Evolutionary conservation across 2,329 filamentous ascomycete species (phyloP).

Genomic region (Venturia asperata): DNA sequence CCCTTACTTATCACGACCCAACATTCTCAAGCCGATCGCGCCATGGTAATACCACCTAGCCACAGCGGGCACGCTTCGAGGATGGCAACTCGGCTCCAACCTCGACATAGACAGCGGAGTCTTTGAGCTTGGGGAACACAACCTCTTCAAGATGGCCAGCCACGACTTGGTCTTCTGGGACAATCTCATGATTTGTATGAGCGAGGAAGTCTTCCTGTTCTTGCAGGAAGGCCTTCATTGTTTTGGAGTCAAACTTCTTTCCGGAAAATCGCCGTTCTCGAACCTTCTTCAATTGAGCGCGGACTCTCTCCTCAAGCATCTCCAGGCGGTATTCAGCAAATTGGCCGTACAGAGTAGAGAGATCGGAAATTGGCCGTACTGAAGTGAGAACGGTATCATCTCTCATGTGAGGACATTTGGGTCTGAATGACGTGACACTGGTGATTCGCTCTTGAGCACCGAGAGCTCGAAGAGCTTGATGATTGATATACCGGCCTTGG

Average conservation of each 20-base stretch:
- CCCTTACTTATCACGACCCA: background rate
- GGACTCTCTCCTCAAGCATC: conserved; percentile 50
- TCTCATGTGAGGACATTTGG: conserved; percentile 45
- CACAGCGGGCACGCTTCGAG: conserved; percentile 1
- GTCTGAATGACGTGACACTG: conserved; percentile 60
- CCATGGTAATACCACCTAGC: background rate
- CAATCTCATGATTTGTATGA: conserved; percentile 32
- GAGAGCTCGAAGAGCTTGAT: conserved; percentile 53
- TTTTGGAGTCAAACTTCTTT: conserved; percentile 30
- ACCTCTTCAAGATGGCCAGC: conserved; percentile 27
- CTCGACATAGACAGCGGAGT: background rate
- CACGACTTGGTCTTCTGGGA: conserved; percentile 28
- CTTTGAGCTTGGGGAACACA: background rate
- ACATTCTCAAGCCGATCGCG: background rate
- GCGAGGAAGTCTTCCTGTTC: conserved; percentile 30
- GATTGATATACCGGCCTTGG: conserved; percentile 60
- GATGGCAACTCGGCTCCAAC: background rate
- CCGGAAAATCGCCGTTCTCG: conserved; percentile 30
- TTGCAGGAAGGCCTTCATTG: conserved; percentile 32
- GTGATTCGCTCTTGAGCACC: conserved; percentile 56
- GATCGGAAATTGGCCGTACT: conserved; percentile 51
- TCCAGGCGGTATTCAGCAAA: conserved; percentile 57
- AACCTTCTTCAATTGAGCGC: conserved; percentile 39
- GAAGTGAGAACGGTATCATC: conserved; percentile 57
- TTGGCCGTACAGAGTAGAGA: conserved; percentile 53